Conservation (phyloP, 306 rosid species). For the Clitoria ternatea region DNA sequence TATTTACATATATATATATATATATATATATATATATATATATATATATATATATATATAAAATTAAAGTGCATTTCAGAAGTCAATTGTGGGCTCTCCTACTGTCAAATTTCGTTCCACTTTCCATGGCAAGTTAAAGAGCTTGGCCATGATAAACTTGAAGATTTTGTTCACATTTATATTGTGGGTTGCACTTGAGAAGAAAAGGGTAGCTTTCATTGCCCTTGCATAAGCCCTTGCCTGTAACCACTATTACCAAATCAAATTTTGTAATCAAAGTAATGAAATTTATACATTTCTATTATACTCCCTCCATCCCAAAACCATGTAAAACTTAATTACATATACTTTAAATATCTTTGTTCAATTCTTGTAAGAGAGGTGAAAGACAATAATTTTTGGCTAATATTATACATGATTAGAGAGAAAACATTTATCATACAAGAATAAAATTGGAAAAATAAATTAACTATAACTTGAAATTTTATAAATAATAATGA, state of each 20-base stretch:
- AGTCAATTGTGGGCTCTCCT: conserved; percentile 6
- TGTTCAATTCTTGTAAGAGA: too few relatives aligned
- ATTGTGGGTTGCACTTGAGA: conserved; percentile 92
- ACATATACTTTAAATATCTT: too few relatives aligned
- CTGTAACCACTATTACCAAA: conserved; percentile 29
- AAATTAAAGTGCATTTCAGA: not conserved
- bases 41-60: not conserved
- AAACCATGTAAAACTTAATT: too few relatives aligned
- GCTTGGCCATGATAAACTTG: conserved; percentile 15
- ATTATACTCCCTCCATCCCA: too few relatives aligned
- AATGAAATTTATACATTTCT: not conserved
- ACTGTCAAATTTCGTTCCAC: not conserved
- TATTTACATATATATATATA: not conserved
- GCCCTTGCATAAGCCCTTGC: conserved; percentile 90
- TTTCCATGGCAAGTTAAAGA: conserved; percentile 7
- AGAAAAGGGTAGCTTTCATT: conserved; percentile 83
- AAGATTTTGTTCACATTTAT: conserved; percentile 87
- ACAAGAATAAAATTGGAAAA: too few relatives aligned
- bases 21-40: not conserved
- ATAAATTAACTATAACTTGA: too few relatives aligned
- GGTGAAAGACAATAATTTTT: too few relatives aligned
- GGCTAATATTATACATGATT: too few relatives aligned
- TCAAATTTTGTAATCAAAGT: conserved; percentile 6
- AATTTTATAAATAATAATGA: too few relatives aligned
- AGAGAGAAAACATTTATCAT: too few relatives aligned